Evolutionary conservation across 768 basidiomycete genomes (phyloP).

Genomic region (Termitomyces sp.): DNA sequence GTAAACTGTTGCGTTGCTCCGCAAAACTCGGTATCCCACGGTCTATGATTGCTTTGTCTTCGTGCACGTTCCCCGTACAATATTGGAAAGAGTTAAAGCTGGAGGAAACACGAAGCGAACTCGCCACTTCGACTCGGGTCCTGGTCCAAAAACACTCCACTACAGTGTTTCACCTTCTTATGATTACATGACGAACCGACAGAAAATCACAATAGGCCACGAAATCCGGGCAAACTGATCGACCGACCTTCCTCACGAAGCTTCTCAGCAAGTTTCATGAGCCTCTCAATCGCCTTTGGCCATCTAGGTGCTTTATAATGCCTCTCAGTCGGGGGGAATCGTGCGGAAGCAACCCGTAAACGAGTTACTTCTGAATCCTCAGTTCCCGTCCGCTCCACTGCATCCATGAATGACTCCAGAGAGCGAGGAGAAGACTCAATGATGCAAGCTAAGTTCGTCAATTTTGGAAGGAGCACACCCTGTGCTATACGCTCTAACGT

Average conservation of each 20-base stretch:
- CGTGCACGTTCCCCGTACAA: too few relatives aligned
- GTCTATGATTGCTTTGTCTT: too few relatives aligned
- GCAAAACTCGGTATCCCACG: too few relatives aligned
- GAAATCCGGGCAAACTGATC: background rate
- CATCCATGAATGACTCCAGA: constrained; percentile 3
- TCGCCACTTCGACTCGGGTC: too few relatives aligned
- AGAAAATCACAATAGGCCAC: background rate
- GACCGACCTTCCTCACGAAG: background rate
- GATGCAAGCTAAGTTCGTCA: background rate
- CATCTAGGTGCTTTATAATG: background rate
- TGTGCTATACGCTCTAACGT: constrained; percentile 1
- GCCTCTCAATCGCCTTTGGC: background rate
- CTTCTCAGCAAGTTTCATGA: background rate
- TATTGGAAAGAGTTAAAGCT: too few relatives aligned
- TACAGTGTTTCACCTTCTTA: too few relatives aligned
- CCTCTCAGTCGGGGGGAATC: background rate
- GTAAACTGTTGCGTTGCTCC: too few relatives aligned
- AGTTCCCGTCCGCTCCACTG: background rate
- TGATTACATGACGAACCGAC: background rate
- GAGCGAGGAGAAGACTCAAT: background rate
- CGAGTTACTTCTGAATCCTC: background rate
- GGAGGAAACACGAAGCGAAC: too few relatives aligned
- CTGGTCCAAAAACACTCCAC: too few relatives aligned
- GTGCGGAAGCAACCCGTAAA: background rate
- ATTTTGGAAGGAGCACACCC: background rate